Base-by-base conservation (phyloP, 192 early-diverging fungal species). In the Piromyces sp. region DNA sequence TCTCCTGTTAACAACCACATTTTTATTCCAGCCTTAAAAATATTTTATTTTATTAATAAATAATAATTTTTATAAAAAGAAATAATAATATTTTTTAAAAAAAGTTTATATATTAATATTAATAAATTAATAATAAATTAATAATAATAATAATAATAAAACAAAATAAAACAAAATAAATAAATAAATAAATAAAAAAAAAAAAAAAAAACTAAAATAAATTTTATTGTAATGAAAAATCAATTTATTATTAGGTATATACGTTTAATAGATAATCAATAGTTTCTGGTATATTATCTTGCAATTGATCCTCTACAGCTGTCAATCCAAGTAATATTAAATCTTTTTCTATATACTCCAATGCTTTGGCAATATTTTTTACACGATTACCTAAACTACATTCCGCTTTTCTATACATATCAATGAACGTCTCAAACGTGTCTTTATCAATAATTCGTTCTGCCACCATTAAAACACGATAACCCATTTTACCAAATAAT, bases 301-400 rank as follows among this genome's bases (percentile, higher is more conserved):
- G 97, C 17, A 99, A 92, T 87, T 94, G 92, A 85, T 99, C 97
- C 87, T 99, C 97, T 78, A 99, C 97, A 7, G 97, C 97, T 1
- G 97, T 99, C n/a, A 95, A 95, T 79, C 97, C 97, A 80, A 97
- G 87, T 79, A 99, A 86, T 83, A 91, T 89, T 82, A 99, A 83
- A 4, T 91, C 88, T 51, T 86, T 88, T 85, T 99, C 97, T 30
- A 97, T 95, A 30, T 87, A 84, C 79, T 96, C 95, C 0, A 94
- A 89, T 13, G 93, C 89, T n/a, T 82, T 82, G n/a, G 94, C 95
- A 30, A 95, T 88, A 80, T 92, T 88, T 78, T 91, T 88, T 13
- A 93, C 93, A 79, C 97, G 93, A 83, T 95, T 89, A 30, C 90
- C 87, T 30, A 95, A 30, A 36, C 30, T 68, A 30, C 79, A 29